Evolutionary conservation across 2,329 filamentous ascomycete genomes (phyloP), one percentile per base, ranked within the genome.

Genomic region (Neurospora sp.): DNA sequence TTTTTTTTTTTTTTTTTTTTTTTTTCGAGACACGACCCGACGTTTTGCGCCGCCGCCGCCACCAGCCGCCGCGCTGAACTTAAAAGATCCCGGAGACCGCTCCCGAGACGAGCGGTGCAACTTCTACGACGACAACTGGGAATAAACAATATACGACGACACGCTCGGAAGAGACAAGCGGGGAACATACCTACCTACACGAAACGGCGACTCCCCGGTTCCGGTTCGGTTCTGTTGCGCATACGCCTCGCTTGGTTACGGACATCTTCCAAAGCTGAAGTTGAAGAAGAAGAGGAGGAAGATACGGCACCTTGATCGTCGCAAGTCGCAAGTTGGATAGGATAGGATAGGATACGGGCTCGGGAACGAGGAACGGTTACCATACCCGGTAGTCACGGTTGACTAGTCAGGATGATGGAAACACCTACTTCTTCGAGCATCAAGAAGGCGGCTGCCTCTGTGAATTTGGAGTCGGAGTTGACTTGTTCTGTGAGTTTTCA

Each of bases 401-500:
- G 42, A 43, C 42, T 19, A n/a, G 19, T n/a, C 23, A 17, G 9
- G 36, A 71, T 68, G 77, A 87, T 87, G 85, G 84, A 84, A 76
- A 79, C 83, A 73, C 80, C 83, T 62, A 62, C 52, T 17, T 62
- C 52, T 4, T 33, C 23, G 23, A 62, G 52, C 8, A 62, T 62
- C 28, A 62, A 33, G 52, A 62, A 62, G 28, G 52, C 52, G 52
- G 52, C 52, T 62, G 52, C 52, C 23, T 62, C 52, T 36, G 52
- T 62, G 2, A 62, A 62, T 17, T 5, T 62, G 1, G 96, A 97
- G 83, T 95, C 91, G 81, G 96, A 99, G 86, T 84, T 98, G 82
- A 94, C 91, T 69, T 98, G 95, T 84, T 97, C 95, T 79, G 94
- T 97, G 86, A 82, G 91, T 66, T 68, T 67, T 70, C 4, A 52